Base-by-base conservation (phyloP, 768 basidiomycete genomes). In the Pleurotus platypus region DNA sequence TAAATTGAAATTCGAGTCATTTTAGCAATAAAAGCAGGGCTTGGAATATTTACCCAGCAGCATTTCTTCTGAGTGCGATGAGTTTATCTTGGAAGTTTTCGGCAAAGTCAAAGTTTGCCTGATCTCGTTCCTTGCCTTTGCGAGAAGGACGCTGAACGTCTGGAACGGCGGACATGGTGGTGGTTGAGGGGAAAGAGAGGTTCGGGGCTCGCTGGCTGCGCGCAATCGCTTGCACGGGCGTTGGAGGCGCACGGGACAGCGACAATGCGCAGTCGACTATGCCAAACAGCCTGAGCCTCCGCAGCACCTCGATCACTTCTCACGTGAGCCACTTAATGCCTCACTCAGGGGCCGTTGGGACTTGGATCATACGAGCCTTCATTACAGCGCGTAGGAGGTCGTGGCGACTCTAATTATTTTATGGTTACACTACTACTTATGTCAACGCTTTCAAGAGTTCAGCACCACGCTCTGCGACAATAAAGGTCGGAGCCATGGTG, bases 41-140 rank as follows among this genome's bases (percentile, higher is more conserved):
- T 5, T 26, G 42, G 43, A 46, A 66, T 18, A 78, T 80, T 51
- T 57, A 85, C 83, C 73, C 76, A 56, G 88, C 86, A 56, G 88
- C 86, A 37, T 76, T 83, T 61, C 76, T 83, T 16, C 92, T 78
- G 3, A 87, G 72, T 11, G 86, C 86, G 54, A 87, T 76, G 46
- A 93, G 77, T 60, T 78, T 80, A 65, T 89, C 84, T 63, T 75
- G 76, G 45, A 79, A 56, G 51, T 51, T 64, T 63, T 80, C 78
- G 53, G 50, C 67, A 22, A 60, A 58, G 35, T 56, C 57, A 22
- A 60, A 58, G 35, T 56, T 57, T 4, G 58, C 61, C 2, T 70
- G 64, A 35, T 78, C 75, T 46, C 79, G 74, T 58, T 78, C 78
- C 65, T 74, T 80, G 59, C 64, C 68, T 64, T 76, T 75, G 57